Conservation (phyloP, 2,329 filamentous ascomycete genomes). For the Metarhizium anisopliae region DNA sequence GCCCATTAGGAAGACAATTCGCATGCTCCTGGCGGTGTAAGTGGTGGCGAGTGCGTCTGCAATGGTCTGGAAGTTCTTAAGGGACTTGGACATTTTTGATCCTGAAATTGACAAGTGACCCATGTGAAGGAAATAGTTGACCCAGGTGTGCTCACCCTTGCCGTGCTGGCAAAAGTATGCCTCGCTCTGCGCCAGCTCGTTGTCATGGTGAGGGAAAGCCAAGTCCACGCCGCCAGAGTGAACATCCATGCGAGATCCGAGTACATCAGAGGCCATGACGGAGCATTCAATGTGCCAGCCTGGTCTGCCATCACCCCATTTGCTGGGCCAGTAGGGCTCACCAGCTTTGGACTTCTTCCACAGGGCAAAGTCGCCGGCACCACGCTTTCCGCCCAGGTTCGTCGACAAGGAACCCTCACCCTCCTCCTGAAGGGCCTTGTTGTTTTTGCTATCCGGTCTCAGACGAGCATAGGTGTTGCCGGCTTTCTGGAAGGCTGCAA, state of each 20-base stretch:
- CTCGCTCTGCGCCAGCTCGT: slow-evolving; percentile 83
- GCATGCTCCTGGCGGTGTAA: slow-evolving; percentile 71
- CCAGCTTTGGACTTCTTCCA: slow-evolving; percentile 92
- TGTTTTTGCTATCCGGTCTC: slow-evolving; percentile 75
- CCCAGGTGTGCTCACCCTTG: slow-evolving; percentile 62
- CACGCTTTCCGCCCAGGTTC: slow-evolving; percentile 57
- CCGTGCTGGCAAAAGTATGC: slow-evolving; percentile 60
- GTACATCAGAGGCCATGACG: slow-evolving; percentile 85
- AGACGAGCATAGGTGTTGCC: slow-evolving; percentile 81
- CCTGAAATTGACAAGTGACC: slow-evolving; percentile 79
- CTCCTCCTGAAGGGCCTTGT: slow-evolving; percentile 76
- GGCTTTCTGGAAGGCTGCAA: slow-evolving; percentile 70
- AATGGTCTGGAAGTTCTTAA: slow-evolving; percentile 96
- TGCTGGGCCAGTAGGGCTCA: slow-evolving; percentile 82
- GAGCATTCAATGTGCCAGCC: slow-evolving; percentile 98
- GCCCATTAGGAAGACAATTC: slow-evolving; percentile 80
- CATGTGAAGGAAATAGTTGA: slow-evolving; percentile 95
- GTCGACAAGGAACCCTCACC: slow-evolving; percentile 76
- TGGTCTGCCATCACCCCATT: slow-evolving; percentile 80
- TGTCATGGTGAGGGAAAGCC: slow-evolving; percentile 86
- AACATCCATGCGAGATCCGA: slow-evolving; percentile 80
- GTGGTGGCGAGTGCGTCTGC: slow-evolving; percentile 62
- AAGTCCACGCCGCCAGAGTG: slow-evolving; percentile 91
- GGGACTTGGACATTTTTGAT: slow-evolving; percentile 89
- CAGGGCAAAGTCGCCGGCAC: slow-evolving; percentile 76